Conservation (phyloP, 139 green algal species). For the Chlamydomonas sp. region DNA sequence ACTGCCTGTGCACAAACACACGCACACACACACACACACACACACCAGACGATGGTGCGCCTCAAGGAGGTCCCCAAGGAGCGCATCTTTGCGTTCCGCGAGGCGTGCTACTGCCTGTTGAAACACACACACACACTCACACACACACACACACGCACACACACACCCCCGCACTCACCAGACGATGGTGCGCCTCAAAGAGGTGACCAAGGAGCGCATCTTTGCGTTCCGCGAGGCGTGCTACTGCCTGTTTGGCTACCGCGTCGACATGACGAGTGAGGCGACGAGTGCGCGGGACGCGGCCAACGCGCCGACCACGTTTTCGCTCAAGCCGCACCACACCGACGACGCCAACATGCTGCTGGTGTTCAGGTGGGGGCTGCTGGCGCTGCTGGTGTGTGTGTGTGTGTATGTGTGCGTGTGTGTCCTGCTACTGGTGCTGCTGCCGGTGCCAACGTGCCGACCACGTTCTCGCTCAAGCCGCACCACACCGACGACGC, state of each 20-base stretch:
- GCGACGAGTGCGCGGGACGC: constrained; percentile 31
- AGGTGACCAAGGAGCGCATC: constrained; percentile 65
- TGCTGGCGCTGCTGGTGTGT: too few relatives aligned
- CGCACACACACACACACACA: too few relatives aligned
- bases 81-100: constrained; percentile 57
- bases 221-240: constrained; percentile 61
- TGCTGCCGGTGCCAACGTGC: constrained; percentile 21
- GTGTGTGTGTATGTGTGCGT: too few relatives aligned
- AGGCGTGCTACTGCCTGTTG: constrained; percentile 67
- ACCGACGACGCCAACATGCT: constrained; percentile 28
- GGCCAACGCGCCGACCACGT: constrained; percentile 38
- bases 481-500: constrained; percentile 39
- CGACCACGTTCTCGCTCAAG: constrained; percentile 57
- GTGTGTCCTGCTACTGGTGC: too few relatives aligned
- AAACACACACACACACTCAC: too few relatives aligned
- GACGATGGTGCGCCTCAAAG: constrained; percentile 43
- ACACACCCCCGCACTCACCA: too few relatives aligned
- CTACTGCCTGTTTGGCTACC: constrained; percentile 71
- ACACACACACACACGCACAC: too few relatives aligned
- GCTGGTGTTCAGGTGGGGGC: constrained; percentile 43
- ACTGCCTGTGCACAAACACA: constrained; percentile 71
- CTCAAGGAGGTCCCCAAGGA: constrained; percentile 67
- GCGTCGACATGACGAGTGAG: constrained; percentile 60
- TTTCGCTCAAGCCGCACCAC: constrained; percentile 53
- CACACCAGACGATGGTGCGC: constrained; percentile 31